These are phyloP conservation scores for Erodium texanum DNA, from an alignment of 441 rosid species.

Conservation along the genomic window DNA sequence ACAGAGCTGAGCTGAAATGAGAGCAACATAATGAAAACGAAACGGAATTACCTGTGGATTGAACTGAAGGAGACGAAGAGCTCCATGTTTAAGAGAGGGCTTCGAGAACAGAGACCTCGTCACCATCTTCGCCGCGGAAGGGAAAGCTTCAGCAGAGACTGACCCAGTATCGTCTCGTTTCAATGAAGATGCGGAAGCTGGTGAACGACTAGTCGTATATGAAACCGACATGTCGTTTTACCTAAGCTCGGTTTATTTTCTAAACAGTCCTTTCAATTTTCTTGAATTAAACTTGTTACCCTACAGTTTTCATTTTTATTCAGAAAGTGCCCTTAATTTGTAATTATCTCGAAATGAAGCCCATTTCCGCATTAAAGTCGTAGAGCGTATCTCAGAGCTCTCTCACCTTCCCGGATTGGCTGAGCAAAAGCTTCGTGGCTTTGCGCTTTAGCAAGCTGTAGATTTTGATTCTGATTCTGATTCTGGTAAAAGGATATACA, in stretches of 20 bases:
- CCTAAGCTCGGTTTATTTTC: neutral
- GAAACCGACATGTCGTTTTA: neutral
- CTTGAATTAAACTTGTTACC: neutral
- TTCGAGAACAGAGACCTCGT: slow-evolving; percentile 24
- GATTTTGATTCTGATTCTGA: neutral
- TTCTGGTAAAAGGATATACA: neutral
- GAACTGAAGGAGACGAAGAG: slow-evolving; percentile 21
- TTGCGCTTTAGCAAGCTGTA: neutral
- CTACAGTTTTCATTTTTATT: no score
- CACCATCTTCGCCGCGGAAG: slow-evolving; percentile 15
- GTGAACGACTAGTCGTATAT: no score
- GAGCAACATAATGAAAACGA: neutral
- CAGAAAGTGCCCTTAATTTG: no score
- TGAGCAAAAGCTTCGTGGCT: neutral
- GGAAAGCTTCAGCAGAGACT: neutral
- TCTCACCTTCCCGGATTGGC: neutral
- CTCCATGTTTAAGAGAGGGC: slow-evolving; percentile 15
- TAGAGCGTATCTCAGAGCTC: neutral
- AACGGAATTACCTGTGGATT: slow-evolving; percentile 26
- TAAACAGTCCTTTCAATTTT: neutral
- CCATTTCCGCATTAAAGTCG: neutral
- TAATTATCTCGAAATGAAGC: no score
- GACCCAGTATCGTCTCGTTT: no score
- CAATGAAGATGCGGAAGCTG: no score
- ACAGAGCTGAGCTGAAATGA: slow-evolving; percentile 6